Evolutionary conservation across 2,329 filamentous ascomycete genomes (phyloP), one percentile per base, ranked within the genome.

Genomic region (Aspergillaceae sp.): DNA sequence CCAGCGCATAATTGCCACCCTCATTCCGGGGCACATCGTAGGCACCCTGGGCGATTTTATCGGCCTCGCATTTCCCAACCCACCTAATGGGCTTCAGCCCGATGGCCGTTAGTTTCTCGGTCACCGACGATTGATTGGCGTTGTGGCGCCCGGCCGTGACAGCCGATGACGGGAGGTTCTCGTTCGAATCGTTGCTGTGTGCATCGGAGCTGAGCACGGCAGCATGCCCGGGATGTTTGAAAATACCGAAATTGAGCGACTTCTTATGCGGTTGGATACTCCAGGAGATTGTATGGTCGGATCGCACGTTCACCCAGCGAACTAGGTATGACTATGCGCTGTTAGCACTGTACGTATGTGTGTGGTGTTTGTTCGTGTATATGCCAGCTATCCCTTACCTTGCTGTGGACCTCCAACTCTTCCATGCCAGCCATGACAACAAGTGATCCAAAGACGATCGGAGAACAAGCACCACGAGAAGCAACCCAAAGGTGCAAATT

Each of bases 211-310:
- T 58, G 8, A 71, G 66, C 7, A 73, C 53, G 54, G 75, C 75
- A 49, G 75, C 66, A 54, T 79, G 83, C 55, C 90, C 89, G 2
- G 92, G 91, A 66, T 97, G 92, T 66, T 96, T 97, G 70, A 98
- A 94, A 61, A 98, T 86, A 62, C 90, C 92, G 66, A 98, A 95
- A 71, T 97, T 96, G 68, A 98, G 85, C 48, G 91, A 96, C 72
- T 96, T 97, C 74, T 94, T 97, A 68, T 97, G 89, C 38, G 92
- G 92, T 64, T 97, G 90, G 35, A 98, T 81, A 61, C 88, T 96
- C 92, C 92, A 98, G 10, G 90, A 95, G 58, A 98, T 89, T 43
- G 90, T 95, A 67, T 95, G 84, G 45, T 86, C 86, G 53, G 88
- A 83, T 46, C 89, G 83, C 56, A 96, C 91, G 64, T 88, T 85